These are phyloP conservation scores for Barbatosphaeria neglecta DNA, from an alignment of 495 filamentous ascomycete genomes.

Conservation along the genomic window DNA sequence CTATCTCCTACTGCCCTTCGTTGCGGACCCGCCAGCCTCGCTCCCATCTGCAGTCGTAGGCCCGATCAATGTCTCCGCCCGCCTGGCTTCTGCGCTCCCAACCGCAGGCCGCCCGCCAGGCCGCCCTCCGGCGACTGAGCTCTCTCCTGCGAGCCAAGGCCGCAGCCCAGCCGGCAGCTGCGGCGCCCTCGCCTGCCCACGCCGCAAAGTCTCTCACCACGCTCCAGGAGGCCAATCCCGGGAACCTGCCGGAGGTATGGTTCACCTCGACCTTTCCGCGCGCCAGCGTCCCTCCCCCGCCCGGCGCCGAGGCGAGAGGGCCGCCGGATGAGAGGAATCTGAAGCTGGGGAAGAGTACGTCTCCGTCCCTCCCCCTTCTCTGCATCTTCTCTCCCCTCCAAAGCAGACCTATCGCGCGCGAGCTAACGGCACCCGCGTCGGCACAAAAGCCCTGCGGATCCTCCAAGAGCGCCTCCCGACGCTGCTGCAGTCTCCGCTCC, in stretches of 20 bases:
- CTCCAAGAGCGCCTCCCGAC: conserved; percentile 81
- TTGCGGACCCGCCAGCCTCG: too few species aligned
- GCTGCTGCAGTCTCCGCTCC: conserved; percentile 71
- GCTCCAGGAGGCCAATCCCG: not conserved
- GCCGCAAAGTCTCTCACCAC: conserved; percentile 3
- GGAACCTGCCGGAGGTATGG: conserved; percentile 15
- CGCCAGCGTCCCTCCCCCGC: conserved; percentile 5
- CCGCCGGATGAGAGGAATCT: conserved; percentile 65
- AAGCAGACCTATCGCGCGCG: too few species aligned
- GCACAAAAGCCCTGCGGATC: conserved; percentile 57
- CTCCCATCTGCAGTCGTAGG: not conserved
- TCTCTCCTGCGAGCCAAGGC: conserved; percentile 3
- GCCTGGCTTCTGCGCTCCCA: conserved; percentile 12
- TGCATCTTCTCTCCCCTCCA: not conserved
- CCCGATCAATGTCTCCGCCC: not conserved
- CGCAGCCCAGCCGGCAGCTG: conserved; percentile 1
- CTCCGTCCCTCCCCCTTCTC: not conserved
- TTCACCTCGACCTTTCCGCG: conserved; percentile 21
- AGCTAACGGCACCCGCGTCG: too few species aligned
- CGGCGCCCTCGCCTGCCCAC: not conserved
- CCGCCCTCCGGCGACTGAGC: conserved; percentile 8
- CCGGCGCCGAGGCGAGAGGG: conserved; percentile 13
- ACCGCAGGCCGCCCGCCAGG: conserved; percentile 10
- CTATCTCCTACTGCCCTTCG: too few species aligned
- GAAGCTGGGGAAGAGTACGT: conserved; percentile 80